These are phyloP conservation scores for Colletotrichum sp. DNA, from an alignment of 2,329 filamentous ascomycete species.

Conservation along the genomic window DNA sequence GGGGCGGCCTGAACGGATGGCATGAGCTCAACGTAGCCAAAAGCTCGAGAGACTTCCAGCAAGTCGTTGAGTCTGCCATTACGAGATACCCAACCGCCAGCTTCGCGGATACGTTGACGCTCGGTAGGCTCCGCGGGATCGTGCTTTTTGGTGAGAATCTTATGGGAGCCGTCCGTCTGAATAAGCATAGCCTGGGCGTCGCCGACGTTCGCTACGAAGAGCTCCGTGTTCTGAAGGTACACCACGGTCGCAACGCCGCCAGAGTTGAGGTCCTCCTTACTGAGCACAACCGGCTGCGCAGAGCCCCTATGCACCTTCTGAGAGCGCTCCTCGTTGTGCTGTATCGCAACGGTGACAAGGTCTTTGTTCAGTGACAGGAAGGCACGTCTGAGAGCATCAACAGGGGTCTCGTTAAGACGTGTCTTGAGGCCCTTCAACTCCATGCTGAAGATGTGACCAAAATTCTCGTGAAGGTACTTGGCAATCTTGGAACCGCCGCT, in stretches of 20 bases:
- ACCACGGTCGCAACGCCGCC: constrained; percentile 92
- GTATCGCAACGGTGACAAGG: constrained; percentile 82
- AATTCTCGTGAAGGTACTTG: constrained; percentile 96
- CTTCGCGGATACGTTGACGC: constrained; percentile 87
- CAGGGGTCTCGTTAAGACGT: constrained; percentile 73
- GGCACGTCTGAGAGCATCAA: constrained; percentile 83
- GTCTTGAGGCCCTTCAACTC: constrained; percentile 79
- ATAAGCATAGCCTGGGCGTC: constrained; percentile 97
- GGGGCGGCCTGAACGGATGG: constrained; percentile 93
- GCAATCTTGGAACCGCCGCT: constrained; percentile 94
- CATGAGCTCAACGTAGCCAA: constrained; percentile 92
- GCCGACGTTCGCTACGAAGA: constrained; percentile 94
- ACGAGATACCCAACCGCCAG: constrained; percentile 93
- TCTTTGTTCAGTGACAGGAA: constrained; percentile 95
- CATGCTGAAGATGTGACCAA: constrained; percentile 81
- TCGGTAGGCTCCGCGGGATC: constrained; percentile 88
- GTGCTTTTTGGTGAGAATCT: constrained; percentile 87
- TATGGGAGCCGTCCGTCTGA: constrained; percentile 83
- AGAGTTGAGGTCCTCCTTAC: constrained; percentile 86
- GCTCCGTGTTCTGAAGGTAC: constrained; percentile 86
- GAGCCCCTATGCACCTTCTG: constrained; percentile 73
- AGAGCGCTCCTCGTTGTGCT: constrained; percentile 77
- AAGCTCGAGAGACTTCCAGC: constrained; percentile 90
- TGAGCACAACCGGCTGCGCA: constrained; percentile 76
- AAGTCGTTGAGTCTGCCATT: constrained; percentile 93